Evolutionary conservation across 352 stramenopile species (phyloP), one percentile per base, ranked within the genome.

Genomic region (Bremia lactucae): DNA sequence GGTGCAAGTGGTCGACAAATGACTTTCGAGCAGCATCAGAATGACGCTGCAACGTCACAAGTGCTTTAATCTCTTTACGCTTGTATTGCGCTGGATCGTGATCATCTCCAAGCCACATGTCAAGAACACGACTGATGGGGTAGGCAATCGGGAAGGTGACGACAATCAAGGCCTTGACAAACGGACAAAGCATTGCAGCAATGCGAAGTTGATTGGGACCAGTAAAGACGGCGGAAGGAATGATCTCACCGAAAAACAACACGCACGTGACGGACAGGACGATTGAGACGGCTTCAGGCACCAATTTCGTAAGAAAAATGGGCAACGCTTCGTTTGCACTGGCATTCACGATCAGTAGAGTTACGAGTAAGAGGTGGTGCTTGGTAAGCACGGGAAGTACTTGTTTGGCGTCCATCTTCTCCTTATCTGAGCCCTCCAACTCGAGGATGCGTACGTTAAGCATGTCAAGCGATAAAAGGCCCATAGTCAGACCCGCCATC

Each of bases 201-300:
- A 98, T 92, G 6, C 54, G 44, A 3, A 98, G 65, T 59, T 98
- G 92, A 54, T 94, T 77, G 5, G 88, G 90, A 0, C 93, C 92
- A 2, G 92, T 98, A 50, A 98, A 98, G 5, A 98, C 59, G 0
- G 93, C 93, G 0, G 74, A 94, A 8, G 94, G 94, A n/a, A 98
- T 70, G 48, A 98, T 97, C 54, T 98, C 95, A 5, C 94, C 94
- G 60, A 97, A 98, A 20, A 98, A 51, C 13, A 98, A 64, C 21
- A 98, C 87, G 14, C 94, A 78, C 0, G 88, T 97, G 2, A 98
- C 92, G 4, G 88, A 97, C n/a, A 98, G 62, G n/a, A 97, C 54
- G 51, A 98, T 90, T 9, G 93, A 95, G 8, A 93, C 50, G 16
- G 67, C 64, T 40, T 90, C 69, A 0, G 85, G 66, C 23, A 97